These are phyloP conservation scores for Solanum lignicaule DNA, from an alignment of 257 asterid species.

Conservation along the genomic window DNA sequence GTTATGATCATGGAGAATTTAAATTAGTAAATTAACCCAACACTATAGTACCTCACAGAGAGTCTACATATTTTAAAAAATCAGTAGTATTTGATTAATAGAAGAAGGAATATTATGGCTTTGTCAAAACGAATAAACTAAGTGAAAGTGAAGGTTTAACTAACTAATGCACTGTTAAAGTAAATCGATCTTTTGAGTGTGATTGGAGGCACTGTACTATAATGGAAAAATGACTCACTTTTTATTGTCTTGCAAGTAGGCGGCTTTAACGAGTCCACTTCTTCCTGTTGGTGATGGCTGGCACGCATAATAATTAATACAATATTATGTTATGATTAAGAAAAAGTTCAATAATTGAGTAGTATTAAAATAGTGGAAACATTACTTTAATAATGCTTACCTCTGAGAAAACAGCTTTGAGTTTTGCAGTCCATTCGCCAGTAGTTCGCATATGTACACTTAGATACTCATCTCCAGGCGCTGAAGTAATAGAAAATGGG, in stretches of 20 bases:
- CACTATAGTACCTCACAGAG: too few relatives aligned
- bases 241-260: conserved; percentile 31
- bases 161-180: not conserved
- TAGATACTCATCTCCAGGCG: conserved; percentile 5
- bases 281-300: conserved; percentile 62
- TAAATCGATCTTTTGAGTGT: not conserved
- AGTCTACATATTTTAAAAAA: not conserved
- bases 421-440: conserved; percentile 9
- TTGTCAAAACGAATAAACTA: not conserved
- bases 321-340: not conserved
- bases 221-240: conserved; percentile 30
- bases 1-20: too few relatives aligned
- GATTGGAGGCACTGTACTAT: too few relatives aligned
- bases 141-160: not conserved
- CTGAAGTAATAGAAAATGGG: conserved; percentile 13
- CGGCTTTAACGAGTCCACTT: conserved; percentile 76
- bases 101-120: not conserved
- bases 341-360: not conserved
- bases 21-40: too few relatives aligned
- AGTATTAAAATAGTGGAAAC: not conserved
- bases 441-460: conserved; percentile 10
- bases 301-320: conserved; percentile 49
- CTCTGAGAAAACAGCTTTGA: conserved; percentile 7
- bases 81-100: not conserved
- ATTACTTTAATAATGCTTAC: not conserved